Evolutionary conservation across 2,329 filamentous ascomycete species (phyloP).

Genomic region (Ceratocystis papillata): DNA sequence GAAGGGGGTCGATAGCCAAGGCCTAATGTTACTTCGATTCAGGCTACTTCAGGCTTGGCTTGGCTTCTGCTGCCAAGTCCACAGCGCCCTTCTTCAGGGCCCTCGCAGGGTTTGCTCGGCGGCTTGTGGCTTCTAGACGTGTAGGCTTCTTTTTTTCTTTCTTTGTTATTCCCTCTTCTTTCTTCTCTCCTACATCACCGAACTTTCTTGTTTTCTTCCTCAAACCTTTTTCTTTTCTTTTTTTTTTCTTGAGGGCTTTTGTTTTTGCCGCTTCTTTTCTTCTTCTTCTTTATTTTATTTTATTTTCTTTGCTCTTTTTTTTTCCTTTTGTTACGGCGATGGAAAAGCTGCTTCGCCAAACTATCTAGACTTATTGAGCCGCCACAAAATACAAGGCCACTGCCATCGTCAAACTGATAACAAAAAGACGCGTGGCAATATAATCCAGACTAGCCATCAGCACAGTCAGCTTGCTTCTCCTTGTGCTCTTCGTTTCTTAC

Average conservation of each 20-base stretch:
- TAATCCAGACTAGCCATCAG: neutral
- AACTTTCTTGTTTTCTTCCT: slow-evolving; percentile 24
- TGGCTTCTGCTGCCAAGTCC: no score
- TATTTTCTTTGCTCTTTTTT: slow-evolving; percentile 10
- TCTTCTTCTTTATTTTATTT: slow-evolving; percentile 13
- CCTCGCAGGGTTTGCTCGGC: no score
- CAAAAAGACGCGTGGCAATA: slow-evolving; percentile 7
- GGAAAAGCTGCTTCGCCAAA: slow-evolving; percentile 1
- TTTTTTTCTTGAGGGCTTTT: slow-evolving; percentile 8
- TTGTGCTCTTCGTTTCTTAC: neutral
- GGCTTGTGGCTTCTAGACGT: slow-evolving; percentile 1
- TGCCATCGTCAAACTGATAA: neutral
- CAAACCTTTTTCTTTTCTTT: slow-evolving; percentile 8
- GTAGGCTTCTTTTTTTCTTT: slow-evolving; percentile 23
- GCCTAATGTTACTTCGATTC: no score
- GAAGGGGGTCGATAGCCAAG: neutral
- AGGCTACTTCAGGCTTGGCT: no score
- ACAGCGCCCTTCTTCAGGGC: no score
- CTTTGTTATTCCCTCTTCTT: slow-evolving; percentile 21
- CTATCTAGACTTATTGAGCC: neutral
- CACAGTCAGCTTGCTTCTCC: slow-evolving; percentile 1
- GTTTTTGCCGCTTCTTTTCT: slow-evolving; percentile 7
- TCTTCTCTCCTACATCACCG: slow-evolving; percentile 21
- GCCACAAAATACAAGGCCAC: slow-evolving; percentile 3
- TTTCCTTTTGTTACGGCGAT: slow-evolving; percentile 16